Evolutionary conservation across 306 rosid species (phyloP), one percentile per base, ranked within the genome.

Genomic region (Glycyrrhiza uralensis): DNA sequence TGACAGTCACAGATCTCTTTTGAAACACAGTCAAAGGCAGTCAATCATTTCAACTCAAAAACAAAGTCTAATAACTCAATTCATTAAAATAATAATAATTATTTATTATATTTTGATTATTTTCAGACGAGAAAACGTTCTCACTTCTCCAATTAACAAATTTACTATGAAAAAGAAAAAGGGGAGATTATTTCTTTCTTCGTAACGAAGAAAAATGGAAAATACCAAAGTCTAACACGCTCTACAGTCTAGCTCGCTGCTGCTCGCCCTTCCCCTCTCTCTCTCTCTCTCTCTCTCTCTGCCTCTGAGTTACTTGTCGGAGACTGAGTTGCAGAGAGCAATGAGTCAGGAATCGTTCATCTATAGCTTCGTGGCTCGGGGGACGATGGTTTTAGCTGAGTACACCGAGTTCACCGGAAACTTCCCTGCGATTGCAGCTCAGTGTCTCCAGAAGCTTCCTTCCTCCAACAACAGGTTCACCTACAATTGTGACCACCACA

Each of bases 341-440:
- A 92, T 92, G 98, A 81, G 88, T 82, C 89, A 86, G 79, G 98
- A 89, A 58, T 87, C 95, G 77, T 91, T 94, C 69, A 89, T 94
- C 46, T 94, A 94, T 69, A 87, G 98, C 79, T 91, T 94, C 20
- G 95, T 94, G 4, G 96, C 97, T 67, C 81, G 98, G 44, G 98
- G 98, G 41, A 94, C 92, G 17, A 56, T 91, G 96, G 87, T 94
- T 79, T 79, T 94, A 74, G 92, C 95, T 3, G 98, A 94, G 84
- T 88, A 83, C 85, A 91, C 96, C 1, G 88, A 94, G 87, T 94
- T 94, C 87, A 91, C 96, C 0, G 98, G 98, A 0, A 94, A 94
- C 79, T 94, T 94, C 33, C 96, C 97, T 6, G 96, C 97, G 55
- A 91, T 94, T 81, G 98, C 98, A 6, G 83, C 86, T 49, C 93